phyloP scores from a whole-genome alignment of 1,284 basidiomycete genomes.

The Neonothopanus nambi region DNA sequence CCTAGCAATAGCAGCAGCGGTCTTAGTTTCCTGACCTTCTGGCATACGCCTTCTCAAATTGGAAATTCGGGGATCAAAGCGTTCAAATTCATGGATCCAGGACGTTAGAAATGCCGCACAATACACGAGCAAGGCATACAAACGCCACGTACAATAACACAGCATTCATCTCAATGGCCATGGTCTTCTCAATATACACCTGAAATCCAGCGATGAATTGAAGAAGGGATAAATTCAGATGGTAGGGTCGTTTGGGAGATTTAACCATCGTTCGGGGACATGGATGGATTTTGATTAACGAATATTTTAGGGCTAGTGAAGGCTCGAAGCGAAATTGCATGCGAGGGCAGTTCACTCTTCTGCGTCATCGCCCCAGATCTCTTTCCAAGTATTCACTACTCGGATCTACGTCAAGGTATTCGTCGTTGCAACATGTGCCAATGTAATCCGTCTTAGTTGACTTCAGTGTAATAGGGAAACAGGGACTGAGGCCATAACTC shows the following conservation, averaged over 20 bases:
- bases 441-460: slow-evolving; percentile 44
- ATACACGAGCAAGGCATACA: not conserved
- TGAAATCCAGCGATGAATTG: slow-evolving; percentile 50
- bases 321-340: not conserved
- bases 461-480: slow-evolving; percentile 44
- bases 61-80: slow-evolving; percentile 41
- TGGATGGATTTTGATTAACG: slow-evolving; percentile 36
- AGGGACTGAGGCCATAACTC: slow-evolving; percentile 46
- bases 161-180: slow-evolving; percentile 56
- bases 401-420: slow-evolving; percentile 38
- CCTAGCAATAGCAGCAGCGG: slow-evolving; percentile 43
- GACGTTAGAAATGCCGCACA: not conserved
- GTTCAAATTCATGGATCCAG: slow-evolving; percentile 21
- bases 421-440: slow-evolving; percentile 33
- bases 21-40: slow-evolving; percentile 37
- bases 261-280: slow-evolving; percentile 44
- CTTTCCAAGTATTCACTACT: slow-evolving; percentile 47
- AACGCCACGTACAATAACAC: slow-evolving; percentile 37
- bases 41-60: slow-evolving; percentile 43
- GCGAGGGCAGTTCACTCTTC: slow-evolving; percentile 33
- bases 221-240: slow-evolving; percentile 38
- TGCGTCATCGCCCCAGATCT: slow-evolving; percentile 47
- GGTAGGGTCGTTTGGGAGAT: slow-evolving; percentile 39
- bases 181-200: slow-evolving; percentile 50
- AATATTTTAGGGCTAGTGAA: not conserved